Evolutionary conservation across 163 green algal genomes (phyloP), one percentile per base, ranked within the genome.

Genomic region (Scenedesmus sp.): DNA sequence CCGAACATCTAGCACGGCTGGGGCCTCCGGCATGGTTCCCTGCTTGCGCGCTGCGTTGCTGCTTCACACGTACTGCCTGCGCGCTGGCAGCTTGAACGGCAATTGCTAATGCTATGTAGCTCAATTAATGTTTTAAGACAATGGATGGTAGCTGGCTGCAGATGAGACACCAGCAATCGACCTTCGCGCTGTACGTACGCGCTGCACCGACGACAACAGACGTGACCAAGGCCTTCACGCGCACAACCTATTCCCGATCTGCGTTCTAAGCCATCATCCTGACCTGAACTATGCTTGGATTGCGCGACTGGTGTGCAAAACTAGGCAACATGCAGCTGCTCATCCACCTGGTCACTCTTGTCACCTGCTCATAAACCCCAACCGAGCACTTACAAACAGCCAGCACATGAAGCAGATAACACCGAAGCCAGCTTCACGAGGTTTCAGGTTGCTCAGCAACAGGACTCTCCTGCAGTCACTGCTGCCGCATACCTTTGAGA

Each of bases 11-110:
- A 76, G 65, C 65, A 76, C 6, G 30, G 30, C 18, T 76, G 65
- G 30, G 9, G 65, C 16, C 65, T 40, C 65, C 65, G 26, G 65
- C 65, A 76, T 76, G 9, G 30, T 76, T 3, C 65, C 65, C 65
- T 76, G 65, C 65, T 76, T 24, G 65, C 65, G 65, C 65, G 65
- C 65, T 76, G 65, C 65, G 65, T 40, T 76, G 65, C 65, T 40
- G 6, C 30, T 40, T 24, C 65, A 76, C 65, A 76, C 65, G 65
- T 76, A 76, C 65, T 76, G 65, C 65, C 65, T 40, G 65, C 65
- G 20, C 15, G 9, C 30, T 76, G 30, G 30, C 65, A 18, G 9
- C 5, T 30, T 40, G 24, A 18, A 5, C 0, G 30, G 30, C 30
- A 40, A 40, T 40, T 3, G 65, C 18, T 24, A 30, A 40, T 22